phyloP scores from a whole-genome alignment of 2,329 filamentous ascomycete species.

The Lasiodiplodia theobromae region DNA sequence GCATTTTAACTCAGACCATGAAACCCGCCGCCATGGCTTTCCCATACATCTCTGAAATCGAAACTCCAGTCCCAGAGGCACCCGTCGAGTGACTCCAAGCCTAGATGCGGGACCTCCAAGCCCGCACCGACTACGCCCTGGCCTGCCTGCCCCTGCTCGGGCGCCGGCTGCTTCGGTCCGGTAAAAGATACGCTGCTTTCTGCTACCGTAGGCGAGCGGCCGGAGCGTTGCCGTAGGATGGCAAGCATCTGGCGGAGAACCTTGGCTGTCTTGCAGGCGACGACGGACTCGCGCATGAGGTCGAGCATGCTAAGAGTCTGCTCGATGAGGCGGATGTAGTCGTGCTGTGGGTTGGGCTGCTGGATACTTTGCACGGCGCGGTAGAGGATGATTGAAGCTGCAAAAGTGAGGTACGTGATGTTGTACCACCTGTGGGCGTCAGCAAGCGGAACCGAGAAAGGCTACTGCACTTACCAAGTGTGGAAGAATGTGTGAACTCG shows the following conservation, averaged over 20 bases:
- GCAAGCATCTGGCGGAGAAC: slow-evolving; percentile 31
- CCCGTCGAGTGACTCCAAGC: slow-evolving; percentile 25
- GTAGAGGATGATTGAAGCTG: slow-evolving; percentile 47
- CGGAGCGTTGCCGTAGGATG: slow-evolving; percentile 22
- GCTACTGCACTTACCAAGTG: slow-evolving; percentile 43
- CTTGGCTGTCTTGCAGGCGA: slow-evolving; percentile 48
- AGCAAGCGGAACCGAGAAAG: background rate
- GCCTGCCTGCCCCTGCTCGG: background rate
- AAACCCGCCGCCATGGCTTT: slow-evolving; percentile 17
- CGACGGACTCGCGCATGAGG: slow-evolving; percentile 52
- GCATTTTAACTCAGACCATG: slow-evolving; percentile 16
- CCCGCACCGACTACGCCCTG: background rate
- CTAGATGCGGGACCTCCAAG: slow-evolving; percentile 22
- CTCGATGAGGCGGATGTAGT: slow-evolving; percentile 38
- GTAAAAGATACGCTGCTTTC: background rate
- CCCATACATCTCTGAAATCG: slow-evolving; percentile 26
- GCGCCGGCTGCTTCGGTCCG: background rate
- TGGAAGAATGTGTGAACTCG: slow-evolving; percentile 50
- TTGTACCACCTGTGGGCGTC: slow-evolving; percentile 49
- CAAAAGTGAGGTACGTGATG: slow-evolving; percentile 52
- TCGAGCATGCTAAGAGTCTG: slow-evolving; percentile 51
- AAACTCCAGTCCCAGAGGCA: slow-evolving; percentile 28
- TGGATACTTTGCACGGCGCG: slow-evolving; percentile 39
- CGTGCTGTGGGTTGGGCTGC: slow-evolving; percentile 37
- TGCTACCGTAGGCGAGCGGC: background rate